phyloP scores from a whole-genome alignment of 139 green algal species.

The Chlamydomonas eustigma region DNA sequence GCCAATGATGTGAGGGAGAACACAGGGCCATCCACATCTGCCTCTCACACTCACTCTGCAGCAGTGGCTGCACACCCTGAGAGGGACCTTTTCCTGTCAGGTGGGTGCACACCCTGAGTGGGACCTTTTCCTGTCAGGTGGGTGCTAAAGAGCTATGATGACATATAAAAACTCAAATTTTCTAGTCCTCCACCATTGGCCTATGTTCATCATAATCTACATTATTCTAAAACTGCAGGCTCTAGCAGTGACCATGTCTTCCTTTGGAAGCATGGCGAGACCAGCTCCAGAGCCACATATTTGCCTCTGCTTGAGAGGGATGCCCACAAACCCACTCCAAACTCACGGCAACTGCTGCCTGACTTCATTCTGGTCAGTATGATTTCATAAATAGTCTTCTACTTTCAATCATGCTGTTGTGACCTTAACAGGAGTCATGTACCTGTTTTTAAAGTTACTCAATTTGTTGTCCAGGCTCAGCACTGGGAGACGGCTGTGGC shows the following conservation, averaged over 20 bases:
- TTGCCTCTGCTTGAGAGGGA: background rate
- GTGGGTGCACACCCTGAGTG: conserved; percentile 5
- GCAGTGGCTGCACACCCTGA: conserved; percentile 6
- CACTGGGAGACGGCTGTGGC: background rate
- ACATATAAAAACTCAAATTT: no score
- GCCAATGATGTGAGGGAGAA: background rate
- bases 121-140: conserved; percentile 8
- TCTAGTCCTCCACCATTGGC: no score
- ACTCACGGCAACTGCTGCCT: conserved; percentile 1
- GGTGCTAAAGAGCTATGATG: no score
- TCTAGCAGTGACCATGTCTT: conserved; percentile 9
- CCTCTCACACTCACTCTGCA: background rate
- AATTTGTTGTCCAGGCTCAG: background rate
- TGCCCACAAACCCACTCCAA: background rate
- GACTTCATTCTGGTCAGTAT: background rate
- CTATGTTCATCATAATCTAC: no score
- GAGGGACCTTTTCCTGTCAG: conserved; percentile 8
- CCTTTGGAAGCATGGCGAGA: conserved; percentile 16
- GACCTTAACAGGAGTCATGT: no score
- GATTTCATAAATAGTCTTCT: no score
- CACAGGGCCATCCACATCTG: background rate
- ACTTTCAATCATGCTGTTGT: no score
- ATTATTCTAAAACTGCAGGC: background rate
- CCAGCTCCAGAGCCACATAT: conserved; percentile 4
- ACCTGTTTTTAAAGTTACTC: no score